Evolutionary conservation across 306 rosid species (phyloP), one percentile per base, ranked within the genome.

Genomic region (Dryas drummondii): DNA sequence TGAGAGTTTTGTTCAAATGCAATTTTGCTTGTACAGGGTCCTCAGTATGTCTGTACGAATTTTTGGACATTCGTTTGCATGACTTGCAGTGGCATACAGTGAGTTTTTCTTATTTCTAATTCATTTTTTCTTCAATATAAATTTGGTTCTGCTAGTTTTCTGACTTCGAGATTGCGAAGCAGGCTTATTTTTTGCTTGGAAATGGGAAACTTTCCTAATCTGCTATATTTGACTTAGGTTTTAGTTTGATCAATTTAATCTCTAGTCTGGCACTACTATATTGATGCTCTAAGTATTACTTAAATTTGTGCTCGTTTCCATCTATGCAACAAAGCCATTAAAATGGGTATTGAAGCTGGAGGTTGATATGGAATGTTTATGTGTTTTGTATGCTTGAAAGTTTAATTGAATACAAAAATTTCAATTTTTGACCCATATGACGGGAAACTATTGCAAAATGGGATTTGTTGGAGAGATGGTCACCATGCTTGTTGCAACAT

Each of bases 71-170:
- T 89, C 84, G 72, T 87, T 72, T 91, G 97, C 80, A 70, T 47
- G 53, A 82, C 97, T 60, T 91, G 97, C 89, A 86, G 97, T 59
- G 97, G 97, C 78, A 91, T 91, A 68, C 97, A 91, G 97, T 91
- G 87, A 91, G 97, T 85, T 51, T 60, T 75, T 66, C 7, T 22
- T 1, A 40, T 22, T 3, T 48, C 3, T 14, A 6, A 3, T 56
- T 51, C 45, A 9, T 4, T 9, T 50, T 60, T 52, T 61, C 10
- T 12, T 37, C 45, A 2, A 6, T 27, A 14, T 61, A 7, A 5
- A 27, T 60, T 13, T 54, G 4, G 7, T 51, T 17, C 27, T 57
- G 7, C 26, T 59, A 46, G 15, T 13, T 27, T 44, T 47, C 1
- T 1, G 12, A 19, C 49, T 3, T 68, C 48, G 9, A 67, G 55